These are phyloP conservation scores for Penicillium mononematosum DNA, from an alignment of 495 filamentous ascomycete species.

Conservation along the genomic window DNA sequence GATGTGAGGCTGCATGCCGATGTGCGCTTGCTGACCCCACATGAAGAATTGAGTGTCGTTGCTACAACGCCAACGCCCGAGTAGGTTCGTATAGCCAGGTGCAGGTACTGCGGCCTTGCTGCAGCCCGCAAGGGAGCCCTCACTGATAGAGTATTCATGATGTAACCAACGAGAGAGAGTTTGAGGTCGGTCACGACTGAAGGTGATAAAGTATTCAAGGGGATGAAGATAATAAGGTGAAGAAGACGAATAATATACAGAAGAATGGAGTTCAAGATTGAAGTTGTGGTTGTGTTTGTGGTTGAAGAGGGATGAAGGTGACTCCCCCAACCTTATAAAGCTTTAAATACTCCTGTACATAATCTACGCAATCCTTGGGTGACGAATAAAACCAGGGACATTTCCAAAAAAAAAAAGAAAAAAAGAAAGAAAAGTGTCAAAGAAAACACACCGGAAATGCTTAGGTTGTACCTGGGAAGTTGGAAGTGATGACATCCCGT, in stretches of 20 bases:
- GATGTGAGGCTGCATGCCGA: conserved; percentile 17
- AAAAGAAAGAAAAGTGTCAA: background rate
- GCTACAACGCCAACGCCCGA: conserved; percentile 23
- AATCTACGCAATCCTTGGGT: background rate
- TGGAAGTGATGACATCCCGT: conserved; percentile 1
- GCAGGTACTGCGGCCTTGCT: conserved; percentile 29
- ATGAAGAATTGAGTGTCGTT: conserved; percentile 18
- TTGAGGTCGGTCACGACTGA: background rate
- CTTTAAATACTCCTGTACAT: background rate
- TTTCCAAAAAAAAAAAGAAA: background rate
- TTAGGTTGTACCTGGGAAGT: background rate
- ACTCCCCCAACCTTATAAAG: background rate
- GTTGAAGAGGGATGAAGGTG: background rate
- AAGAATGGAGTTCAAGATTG: background rate
- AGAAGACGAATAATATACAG: background rate
- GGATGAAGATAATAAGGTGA: background rate
- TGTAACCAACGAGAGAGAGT: conserved; percentile 14
- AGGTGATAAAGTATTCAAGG: background rate
- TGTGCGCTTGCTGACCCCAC: conserved; percentile 15
- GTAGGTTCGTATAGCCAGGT: conserved; percentile 30
- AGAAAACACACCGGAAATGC: background rate
- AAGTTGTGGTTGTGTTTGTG: background rate
- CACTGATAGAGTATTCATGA: conserved; percentile 31
- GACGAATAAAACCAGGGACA: conserved; percentile 1
- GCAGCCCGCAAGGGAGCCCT: conserved; percentile 37